Percentiles rank a stretch among this genome's conserved stretches.
Evolutionary conservation across 192 early-diverging fungal genomes (phyloP).

Genomic region (Gryganskiella cystojenkinii): DNA sequence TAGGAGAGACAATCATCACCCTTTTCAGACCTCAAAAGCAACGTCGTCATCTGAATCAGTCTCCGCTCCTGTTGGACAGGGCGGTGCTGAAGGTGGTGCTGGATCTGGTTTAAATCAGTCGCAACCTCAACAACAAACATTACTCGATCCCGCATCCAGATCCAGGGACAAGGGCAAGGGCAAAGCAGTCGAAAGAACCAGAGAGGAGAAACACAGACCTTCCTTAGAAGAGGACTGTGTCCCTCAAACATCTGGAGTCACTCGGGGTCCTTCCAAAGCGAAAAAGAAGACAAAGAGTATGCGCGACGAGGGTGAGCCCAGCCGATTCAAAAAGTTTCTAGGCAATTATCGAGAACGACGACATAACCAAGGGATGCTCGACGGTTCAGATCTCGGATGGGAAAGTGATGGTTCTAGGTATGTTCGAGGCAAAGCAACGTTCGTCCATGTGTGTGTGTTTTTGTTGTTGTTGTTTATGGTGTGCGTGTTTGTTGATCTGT

Average conservation of each 20-base stretch:
- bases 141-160: background rate
- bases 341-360: constrained; percentile 2
- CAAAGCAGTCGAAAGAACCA: constrained; percentile 5
- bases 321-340: constrained; percentile 25
- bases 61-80: constrained; percentile 17
- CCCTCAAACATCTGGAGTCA: background rate
- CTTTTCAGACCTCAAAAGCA: background rate
- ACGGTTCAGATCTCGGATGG: constrained; percentile 29
- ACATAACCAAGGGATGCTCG: constrained; percentile 8
- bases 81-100: background rate
- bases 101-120: background rate
- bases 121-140: background rate
- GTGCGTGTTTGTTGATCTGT: background rate
- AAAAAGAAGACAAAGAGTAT: constrained; percentile 38
- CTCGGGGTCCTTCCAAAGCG: background rate
- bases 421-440: background rate
- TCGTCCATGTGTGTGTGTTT: background rate
- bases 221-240: background rate
- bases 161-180: constrained; percentile 19
- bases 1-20: background rate
- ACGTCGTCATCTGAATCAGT: constrained; percentile 35
- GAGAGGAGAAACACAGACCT: background rate
- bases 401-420: constrained; percentile 40
- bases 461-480: background rate
- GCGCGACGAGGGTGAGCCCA: constrained; percentile 35